Percentiles rank a stretch among this genome's conserved stretches.
Conservation (phyloP, 1,284 basidiomycete species). For the Cryptococcus sp. region DNA sequence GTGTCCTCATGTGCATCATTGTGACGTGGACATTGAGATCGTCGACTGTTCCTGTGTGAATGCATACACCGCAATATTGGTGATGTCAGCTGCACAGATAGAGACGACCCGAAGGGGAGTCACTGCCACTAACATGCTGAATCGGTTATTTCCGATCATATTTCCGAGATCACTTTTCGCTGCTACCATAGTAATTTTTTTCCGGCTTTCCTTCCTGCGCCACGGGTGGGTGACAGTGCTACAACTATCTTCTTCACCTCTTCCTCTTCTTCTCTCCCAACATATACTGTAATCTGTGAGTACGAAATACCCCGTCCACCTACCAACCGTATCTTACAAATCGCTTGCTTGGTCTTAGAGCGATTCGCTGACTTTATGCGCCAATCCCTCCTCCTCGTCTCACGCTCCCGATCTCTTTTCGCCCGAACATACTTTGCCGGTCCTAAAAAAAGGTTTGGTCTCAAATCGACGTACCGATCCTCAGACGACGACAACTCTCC, state of each 20-base stretch:
- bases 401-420: too few species aligned
- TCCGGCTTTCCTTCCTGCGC: too few species aligned
- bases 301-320: neutral
- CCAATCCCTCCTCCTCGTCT: slow-evolving; percentile 1
- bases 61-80: too few species aligned
- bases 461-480: neutral
- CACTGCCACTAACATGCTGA: too few species aligned
- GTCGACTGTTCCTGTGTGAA: too few species aligned
- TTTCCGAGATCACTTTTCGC: neutral
- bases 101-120: too few species aligned
- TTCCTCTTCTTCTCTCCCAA: slow-evolving; percentile 6
- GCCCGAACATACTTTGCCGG: neutral
- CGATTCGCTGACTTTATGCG: slow-evolving; percentile 3
- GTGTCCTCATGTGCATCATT: too few species aligned
- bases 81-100: too few species aligned
- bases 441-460: neutral
- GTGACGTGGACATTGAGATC: too few species aligned
- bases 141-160: neutral
- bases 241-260: neutral
- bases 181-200: too few species aligned
- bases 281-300: slow-evolving; percentile 8
- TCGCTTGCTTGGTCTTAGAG: slow-evolving; percentile 2
- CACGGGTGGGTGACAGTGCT: too few species aligned
- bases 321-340: slow-evolving; percentile 3
- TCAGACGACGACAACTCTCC: neutral